Conservation (phyloP, 2,329 filamentous ascomycete species). For the Phoma sp. region DNA sequence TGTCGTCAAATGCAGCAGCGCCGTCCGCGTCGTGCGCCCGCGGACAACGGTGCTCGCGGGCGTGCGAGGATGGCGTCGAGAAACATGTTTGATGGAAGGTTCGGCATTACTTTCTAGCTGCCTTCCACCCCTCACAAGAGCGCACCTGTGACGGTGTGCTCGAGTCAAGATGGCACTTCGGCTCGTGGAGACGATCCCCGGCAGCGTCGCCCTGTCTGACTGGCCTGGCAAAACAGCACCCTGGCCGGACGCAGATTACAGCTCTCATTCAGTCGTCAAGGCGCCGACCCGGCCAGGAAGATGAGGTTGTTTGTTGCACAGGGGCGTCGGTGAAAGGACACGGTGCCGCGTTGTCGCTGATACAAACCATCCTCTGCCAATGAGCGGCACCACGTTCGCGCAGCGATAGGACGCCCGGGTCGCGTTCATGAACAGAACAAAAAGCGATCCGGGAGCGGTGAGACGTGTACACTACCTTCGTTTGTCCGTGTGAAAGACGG, state of each 20-base stretch:
- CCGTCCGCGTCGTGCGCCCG: slow-evolving; percentile 2
- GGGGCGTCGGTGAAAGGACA: slow-evolving; percentile 29
- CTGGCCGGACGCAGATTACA: slow-evolving; percentile 23
- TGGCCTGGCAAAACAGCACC: slow-evolving; percentile 27
- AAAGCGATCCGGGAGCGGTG: slow-evolving; percentile 27
- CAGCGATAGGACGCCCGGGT: slow-evolving; percentile 13
- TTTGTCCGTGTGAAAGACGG: slow-evolving; percentile 19
- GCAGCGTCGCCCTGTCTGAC: slow-evolving; percentile 10
- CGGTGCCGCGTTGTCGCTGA: slow-evolving; percentile 21
- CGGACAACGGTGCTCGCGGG: slow-evolving; percentile 4
- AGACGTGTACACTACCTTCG: slow-evolving; percentile 24
- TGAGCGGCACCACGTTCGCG: slow-evolving; percentile 26
- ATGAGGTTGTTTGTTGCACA: slow-evolving; percentile 28
- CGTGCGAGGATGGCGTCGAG: neutral
- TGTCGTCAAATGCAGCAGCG: neutral
- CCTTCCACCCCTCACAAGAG: slow-evolving; percentile 15
- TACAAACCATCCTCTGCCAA: slow-evolving; percentile 25
- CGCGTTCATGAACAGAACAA: slow-evolving; percentile 16
- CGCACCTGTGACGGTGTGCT: slow-evolving; percentile 16
- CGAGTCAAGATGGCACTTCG: slow-evolving; percentile 18
- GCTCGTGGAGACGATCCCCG: slow-evolving; percentile 19
- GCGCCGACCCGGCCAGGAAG: slow-evolving; percentile 25
- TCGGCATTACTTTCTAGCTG: slow-evolving; percentile 17
- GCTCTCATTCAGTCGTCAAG: slow-evolving; percentile 19
- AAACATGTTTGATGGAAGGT: slow-evolving; percentile 9